A percentile compares a stretch with the other conserved stretches of the same genome.
These are phyloP conservation scores for Trichoderma aggressivum DNA, from an alignment of 2,329 filamentous ascomycete genomes.

Conservation along the genomic window DNA sequence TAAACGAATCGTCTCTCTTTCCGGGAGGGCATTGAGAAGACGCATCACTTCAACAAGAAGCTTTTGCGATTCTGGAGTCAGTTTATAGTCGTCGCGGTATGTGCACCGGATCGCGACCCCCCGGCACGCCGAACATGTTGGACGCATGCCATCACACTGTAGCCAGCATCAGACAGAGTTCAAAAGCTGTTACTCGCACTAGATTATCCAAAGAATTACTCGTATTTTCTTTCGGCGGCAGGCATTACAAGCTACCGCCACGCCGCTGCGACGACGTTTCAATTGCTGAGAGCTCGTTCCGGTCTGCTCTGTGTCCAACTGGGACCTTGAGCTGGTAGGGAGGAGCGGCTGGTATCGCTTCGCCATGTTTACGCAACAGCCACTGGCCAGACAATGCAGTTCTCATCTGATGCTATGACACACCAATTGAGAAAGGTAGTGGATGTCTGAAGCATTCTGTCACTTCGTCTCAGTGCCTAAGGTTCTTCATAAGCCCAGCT, in stretches of 20 bases:
- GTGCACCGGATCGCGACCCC: slow-evolving; percentile 18
- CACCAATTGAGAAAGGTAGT: not conserved
- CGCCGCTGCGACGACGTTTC: not conserved
- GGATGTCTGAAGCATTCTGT: not conserved
- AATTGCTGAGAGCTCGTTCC: not conserved
- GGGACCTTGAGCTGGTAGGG: not conserved
- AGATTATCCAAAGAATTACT: not conserved
- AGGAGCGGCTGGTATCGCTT: not conserved
- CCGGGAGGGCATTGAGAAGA: slow-evolving; percentile 25
- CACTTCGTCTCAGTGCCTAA: not conserved
- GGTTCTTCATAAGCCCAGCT: not conserved
- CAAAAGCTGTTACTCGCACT: not conserved
- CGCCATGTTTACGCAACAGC: not conserved
- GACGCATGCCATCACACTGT: slow-evolving; percentile 26
- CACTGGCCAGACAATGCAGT: not conserved
- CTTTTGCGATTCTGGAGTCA: slow-evolving; percentile 15
- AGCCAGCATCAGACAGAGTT: not conserved
- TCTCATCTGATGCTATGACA: not conserved
- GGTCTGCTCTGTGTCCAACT: not conserved
- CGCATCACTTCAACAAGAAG: slow-evolving; percentile 26
- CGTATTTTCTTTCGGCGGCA: not conserved
- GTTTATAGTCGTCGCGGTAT: slow-evolving; percentile 21
- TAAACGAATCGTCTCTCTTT: slow-evolving; percentile 22
- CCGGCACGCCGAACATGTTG: slow-evolving; percentile 22
- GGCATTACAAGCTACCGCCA: not conserved